Evolutionary conservation across 2,329 filamentous ascomycete genomes (phyloP).

Genomic region (Cladosporium oxysporum): DNA sequence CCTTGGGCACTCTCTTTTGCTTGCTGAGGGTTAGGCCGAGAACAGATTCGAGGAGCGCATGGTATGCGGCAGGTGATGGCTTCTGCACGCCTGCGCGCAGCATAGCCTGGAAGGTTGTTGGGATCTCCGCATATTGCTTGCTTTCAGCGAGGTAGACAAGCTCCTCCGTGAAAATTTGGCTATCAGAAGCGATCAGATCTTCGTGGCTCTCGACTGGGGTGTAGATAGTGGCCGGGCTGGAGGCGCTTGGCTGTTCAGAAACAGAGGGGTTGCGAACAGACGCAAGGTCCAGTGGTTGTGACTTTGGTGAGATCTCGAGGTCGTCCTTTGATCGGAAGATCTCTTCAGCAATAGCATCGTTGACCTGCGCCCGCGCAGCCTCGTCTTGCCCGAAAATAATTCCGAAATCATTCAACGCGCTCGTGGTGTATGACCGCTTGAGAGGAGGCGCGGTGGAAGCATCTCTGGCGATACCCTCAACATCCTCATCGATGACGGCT

Average conservation of each 20-base stretch:
- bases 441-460: constrained; percentile 33
- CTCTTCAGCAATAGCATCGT: constrained; percentile 80
- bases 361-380: constrained; percentile 67
- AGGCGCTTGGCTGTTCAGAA: constrained; percentile 27
- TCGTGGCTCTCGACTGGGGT: constrained; percentile 34
- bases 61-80: constrained; percentile 86
- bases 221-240: constrained; percentile 31
- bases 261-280: constrained; percentile 23
- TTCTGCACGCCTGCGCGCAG: constrained; percentile 76
- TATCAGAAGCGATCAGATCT: constrained; percentile 62
- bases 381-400: constrained; percentile 53
- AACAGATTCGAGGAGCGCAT: constrained; percentile 80
- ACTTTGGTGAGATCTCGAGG: constrained; percentile 28
- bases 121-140: constrained; percentile 81
- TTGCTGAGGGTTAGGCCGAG: constrained; percentile 78
- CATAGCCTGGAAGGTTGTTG: constrained; percentile 87
- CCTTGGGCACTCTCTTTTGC: constrained; percentile 84
- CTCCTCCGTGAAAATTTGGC: constrained; percentile 73
- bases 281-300: constrained; percentile 5
- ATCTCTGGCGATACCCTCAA: constrained; percentile 32
- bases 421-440: constrained; percentile 55
- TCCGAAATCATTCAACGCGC: constrained; percentile 61
- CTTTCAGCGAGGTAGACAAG: constrained; percentile 72
- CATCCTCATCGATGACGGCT: constrained; percentile 42
- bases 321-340: constrained; percentile 63